phyloP scores from a whole-genome alignment of 345 rosid species.

The Alliaria petiolata region DNA sequence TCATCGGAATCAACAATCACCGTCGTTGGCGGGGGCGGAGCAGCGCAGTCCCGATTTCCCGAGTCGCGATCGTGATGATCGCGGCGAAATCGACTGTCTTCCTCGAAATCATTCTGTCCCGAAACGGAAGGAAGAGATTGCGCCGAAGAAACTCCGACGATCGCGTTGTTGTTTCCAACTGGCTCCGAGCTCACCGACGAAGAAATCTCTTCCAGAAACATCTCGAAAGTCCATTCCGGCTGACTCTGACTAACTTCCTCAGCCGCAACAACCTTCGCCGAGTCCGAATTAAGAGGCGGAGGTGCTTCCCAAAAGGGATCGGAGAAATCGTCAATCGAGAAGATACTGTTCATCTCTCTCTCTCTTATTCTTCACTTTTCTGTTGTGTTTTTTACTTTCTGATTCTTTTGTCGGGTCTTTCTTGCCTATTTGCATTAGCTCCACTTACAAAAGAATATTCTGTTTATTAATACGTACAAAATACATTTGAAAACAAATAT shows the following conservation, averaged over 20 bases:
- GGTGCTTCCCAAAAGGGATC: slow-evolving; percentile 58
- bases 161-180: slow-evolving; percentile 26
- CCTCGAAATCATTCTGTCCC: slow-evolving; percentile 40
- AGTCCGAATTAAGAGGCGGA: slow-evolving; percentile 31
- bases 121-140: slow-evolving; percentile 39
- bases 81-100: slow-evolving; percentile 32
- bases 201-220: slow-evolving; percentile 50
- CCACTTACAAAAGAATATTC: slow-evolving; percentile 21
- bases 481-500: not conserved
- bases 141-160: slow-evolving; percentile 34
- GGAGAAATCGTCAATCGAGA: slow-evolving; percentile 67
- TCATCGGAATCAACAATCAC: slow-evolving; percentile 41
- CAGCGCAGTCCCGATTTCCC: slow-evolving; percentile 15
- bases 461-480: not conserved
- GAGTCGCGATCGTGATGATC: slow-evolving; percentile 23
- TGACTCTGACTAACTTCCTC: slow-evolving; percentile 41
- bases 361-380: not conserved
- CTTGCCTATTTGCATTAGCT: slow-evolving; percentile 13
- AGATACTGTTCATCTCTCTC: slow-evolving; percentile 39
- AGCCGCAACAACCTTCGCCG: not conserved
- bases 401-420: slow-evolving; percentile 19
- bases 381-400: slow-evolving; percentile 3
- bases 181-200: slow-evolving; percentile 36
- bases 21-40: slow-evolving; percentile 24
- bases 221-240: slow-evolving; percentile 70